phyloP scores from a whole-genome alignment of 2,329 filamentous ascomycete genomes.

The Fusarium euwallaceae region DNA sequence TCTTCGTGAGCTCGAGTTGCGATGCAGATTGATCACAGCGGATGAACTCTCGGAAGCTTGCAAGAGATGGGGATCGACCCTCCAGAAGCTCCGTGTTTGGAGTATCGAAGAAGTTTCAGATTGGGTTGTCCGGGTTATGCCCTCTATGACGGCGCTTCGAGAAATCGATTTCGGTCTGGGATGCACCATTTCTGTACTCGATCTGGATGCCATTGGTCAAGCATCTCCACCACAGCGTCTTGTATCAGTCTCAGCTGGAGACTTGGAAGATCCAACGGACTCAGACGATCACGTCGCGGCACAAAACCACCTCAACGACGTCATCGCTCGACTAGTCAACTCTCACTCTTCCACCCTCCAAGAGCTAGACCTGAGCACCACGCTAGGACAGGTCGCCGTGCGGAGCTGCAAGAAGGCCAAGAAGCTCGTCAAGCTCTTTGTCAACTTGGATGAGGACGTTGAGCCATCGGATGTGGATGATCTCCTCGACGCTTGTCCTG shows the following conservation, averaged over 20 bases:
- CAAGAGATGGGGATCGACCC: slow-evolving; percentile 18
- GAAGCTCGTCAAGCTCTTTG: background rate
- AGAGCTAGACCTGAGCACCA: background rate
- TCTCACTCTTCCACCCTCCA: slow-evolving; percentile 8
- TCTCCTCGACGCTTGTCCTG: slow-evolving; percentile 13
- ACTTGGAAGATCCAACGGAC: background rate
- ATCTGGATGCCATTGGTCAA: background rate
- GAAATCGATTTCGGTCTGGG: background rate
- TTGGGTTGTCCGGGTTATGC: slow-evolving; percentile 2
- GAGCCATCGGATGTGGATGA: background rate
- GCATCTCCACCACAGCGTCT: background rate
- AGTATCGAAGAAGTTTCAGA: background rate
- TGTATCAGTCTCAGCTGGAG: background rate
- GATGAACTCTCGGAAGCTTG: slow-evolving; percentile 5
- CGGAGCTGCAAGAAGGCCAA: slow-evolving; percentile 7
- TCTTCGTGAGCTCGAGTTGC: slow-evolving; percentile 5
- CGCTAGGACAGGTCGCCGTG: background rate
- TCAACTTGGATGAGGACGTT: background rate
- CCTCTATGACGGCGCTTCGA: slow-evolving; percentile 1
- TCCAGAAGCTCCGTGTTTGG: slow-evolving; percentile 9
- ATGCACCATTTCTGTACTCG: background rate
- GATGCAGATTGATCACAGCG: background rate
- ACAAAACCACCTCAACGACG: background rate
- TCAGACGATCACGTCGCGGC: background rate
- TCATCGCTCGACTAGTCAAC: background rate